These are phyloP conservation scores for Tetradesmus obliquus DNA, from an alignment of 139 green algal genomes.

Conservation along the genomic window DNA sequence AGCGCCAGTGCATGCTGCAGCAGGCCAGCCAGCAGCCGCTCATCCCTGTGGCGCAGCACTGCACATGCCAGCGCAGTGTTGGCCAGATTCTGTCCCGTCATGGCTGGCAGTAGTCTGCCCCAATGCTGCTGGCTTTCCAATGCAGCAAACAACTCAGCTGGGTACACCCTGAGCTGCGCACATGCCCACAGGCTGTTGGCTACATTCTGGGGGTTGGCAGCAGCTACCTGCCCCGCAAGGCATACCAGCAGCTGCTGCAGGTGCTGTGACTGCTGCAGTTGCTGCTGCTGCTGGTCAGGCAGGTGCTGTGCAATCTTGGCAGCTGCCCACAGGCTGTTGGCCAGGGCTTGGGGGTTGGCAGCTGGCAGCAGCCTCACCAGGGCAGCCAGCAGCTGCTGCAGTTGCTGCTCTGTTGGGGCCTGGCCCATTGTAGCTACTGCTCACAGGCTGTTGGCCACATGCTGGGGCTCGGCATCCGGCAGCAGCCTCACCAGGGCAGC, in stretches of 20 bases:
- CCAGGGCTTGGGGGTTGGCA: background rate
- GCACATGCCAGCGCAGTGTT: background rate
- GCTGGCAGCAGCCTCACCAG: background rate
- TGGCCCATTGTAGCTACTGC: background rate
- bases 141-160: background rate
- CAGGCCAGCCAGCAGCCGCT: background rate
- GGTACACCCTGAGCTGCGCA: background rate
- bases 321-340: background rate
- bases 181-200: constrained; percentile 13
- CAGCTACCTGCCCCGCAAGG: background rate
- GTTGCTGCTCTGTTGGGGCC: background rate
- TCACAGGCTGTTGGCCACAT: background rate
- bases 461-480: background rate
- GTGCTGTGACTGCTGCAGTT: background rate
- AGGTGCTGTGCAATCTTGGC: background rate
- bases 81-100: background rate
- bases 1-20: background rate
- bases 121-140: background rate
- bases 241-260: background rate
- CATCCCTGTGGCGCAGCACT: constrained; percentile 2
- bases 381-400: background rate
- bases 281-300: background rate
- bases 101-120: background rate
- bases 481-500: background rate
- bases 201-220: background rate